Conservation (phyloP, 164 flowering plant species). For the Aristolochia californica region DNA sequence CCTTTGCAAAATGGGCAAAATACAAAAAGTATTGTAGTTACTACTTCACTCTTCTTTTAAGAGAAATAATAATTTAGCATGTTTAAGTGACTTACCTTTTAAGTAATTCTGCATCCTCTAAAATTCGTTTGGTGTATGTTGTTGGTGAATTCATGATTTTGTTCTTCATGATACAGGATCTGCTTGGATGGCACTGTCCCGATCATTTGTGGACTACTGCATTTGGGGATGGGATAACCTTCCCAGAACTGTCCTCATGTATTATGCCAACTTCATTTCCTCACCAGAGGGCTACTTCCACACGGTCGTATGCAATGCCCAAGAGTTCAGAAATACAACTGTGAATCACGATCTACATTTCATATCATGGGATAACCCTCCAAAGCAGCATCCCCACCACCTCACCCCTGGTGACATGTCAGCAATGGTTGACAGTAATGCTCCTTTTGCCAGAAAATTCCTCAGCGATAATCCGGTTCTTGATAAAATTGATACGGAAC, state of each 20-base stretch:
- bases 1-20: too few relatives aligned
- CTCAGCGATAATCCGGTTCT: constrained; percentile 25
- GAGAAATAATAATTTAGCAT: too few relatives aligned
- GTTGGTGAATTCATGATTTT: neutral
- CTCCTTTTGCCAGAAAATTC: constrained; percentile 35
- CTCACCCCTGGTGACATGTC: constrained; percentile 23
- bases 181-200: constrained; percentile 36
- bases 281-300: constrained; percentile 37
- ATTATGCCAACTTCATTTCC: constrained; percentile 33
- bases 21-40: too few relatives aligned
- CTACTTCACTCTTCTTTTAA: too few relatives aligned
- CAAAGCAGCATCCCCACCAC: constrained; percentile 34
- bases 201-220: constrained; percentile 31
- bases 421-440: constrained; percentile 25
- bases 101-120: too few relatives aligned
- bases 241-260: constrained; percentile 33
- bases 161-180: constrained; percentile 19
- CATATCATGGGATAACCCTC: constrained; percentile 36
- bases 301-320: constrained; percentile 32
- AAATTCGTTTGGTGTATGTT: too few relatives aligned
- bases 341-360: constrained; percentile 32
- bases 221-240: constrained; percentile 43
- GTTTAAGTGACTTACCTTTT: too few relatives aligned
- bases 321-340: constrained; percentile 27
- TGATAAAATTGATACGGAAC: constrained; percentile 31